Base-by-base conservation (phyloP, 148 eudicot genomes). In the Camellia lanceoleosa region DNA sequence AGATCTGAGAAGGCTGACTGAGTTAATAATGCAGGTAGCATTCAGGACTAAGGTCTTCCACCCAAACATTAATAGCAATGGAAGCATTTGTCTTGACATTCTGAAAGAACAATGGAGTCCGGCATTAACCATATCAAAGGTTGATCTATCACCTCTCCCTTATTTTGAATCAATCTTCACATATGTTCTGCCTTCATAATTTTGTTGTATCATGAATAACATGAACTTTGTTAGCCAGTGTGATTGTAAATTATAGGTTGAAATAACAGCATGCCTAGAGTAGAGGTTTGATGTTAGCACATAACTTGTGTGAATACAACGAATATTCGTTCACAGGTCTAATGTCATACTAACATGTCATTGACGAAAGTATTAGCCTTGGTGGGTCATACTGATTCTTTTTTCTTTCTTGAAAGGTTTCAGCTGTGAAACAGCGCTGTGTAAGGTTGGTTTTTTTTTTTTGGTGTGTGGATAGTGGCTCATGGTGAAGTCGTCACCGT, bases 61-160 rank as follows among this genome's bases (percentile, higher is more conserved):
- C 62, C 85, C 88, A 1, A 85, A 85, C 73, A 80, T 85, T 79
- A 85, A 85, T 61, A 85, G 88, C 81, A 85, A 85, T 46, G 88
- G 88, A 76, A 85, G 88, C 49, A 85, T 85, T 58, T 85, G 88
- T 66, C 81, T 85, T 7, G 88, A 85, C 78, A 85, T 85, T 74
- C 81, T 85, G 67, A 85, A 85, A 77, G 88, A 85, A 19, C 88
- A 85, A 30, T 85, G 88, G 88, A 85, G 88, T 49, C 88, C 88
- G 44, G 88, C 88, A 49, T 68, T 85, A 68, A 85, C 88, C 74
- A 82, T 85, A 51, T 85, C 88, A 30, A 85, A 85, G 88, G 88
- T 85, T 59, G 74, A 58, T 77, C 70, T 58, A 11, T 58, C 18
- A 7, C 19, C 11, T 64, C 0, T 77, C 23, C 58, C 18, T 20